These are phyloP conservation scores for Bruguiera gymnorhiza DNA, from an alignment of 345 rosid genomes.

Conservation along the genomic window DNA sequence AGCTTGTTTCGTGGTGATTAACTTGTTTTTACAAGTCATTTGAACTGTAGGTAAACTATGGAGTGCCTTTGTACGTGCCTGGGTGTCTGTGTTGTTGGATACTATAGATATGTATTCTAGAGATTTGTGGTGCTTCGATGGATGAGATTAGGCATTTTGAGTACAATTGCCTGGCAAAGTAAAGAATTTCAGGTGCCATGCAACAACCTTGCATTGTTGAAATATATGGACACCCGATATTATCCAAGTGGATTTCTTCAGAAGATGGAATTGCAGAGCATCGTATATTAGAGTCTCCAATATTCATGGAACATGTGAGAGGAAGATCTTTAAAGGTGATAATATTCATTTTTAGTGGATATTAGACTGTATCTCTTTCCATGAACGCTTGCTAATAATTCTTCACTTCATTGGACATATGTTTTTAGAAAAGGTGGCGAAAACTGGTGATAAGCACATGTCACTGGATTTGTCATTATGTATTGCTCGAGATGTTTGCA, in stretches of 20 bases:
- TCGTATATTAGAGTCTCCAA: slow-evolving; percentile 59
- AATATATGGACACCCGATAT: slow-evolving; percentile 78
- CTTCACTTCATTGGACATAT: slow-evolving; percentile 35
- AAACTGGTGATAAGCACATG: slow-evolving; percentile 60
- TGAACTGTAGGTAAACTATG: not conserved
- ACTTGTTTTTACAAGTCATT: not conserved
- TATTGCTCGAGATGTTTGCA: slow-evolving; percentile 69
- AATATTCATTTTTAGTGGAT: not conserved
- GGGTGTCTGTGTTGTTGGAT: slow-evolving; percentile 12
- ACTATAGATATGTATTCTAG: slow-evolving; percentile 63
- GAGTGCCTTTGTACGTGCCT: not conserved
- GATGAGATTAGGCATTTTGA: slow-evolving; percentile 73
- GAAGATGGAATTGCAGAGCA: slow-evolving; percentile 52
- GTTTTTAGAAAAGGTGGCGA: slow-evolving; percentile 59
- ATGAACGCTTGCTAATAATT: not conserved
- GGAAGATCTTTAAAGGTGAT: slow-evolving; percentile 82
- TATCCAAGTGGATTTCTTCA: slow-evolving; percentile 59
- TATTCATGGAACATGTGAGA: slow-evolving; percentile 70
- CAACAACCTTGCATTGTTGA: slow-evolving; percentile 81
- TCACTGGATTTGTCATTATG: slow-evolving; percentile 58
- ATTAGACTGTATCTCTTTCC: not conserved
- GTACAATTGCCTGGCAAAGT: slow-evolving; percentile 80
- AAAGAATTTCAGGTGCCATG: slow-evolving; percentile 65
- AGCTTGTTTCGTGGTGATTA: too few relatives aligned
- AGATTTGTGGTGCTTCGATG: slow-evolving; percentile 48